Evolutionary conservation across 805 yeast genomes (phyloP).

Genomic region (Lipomyces anomalus): DNA sequence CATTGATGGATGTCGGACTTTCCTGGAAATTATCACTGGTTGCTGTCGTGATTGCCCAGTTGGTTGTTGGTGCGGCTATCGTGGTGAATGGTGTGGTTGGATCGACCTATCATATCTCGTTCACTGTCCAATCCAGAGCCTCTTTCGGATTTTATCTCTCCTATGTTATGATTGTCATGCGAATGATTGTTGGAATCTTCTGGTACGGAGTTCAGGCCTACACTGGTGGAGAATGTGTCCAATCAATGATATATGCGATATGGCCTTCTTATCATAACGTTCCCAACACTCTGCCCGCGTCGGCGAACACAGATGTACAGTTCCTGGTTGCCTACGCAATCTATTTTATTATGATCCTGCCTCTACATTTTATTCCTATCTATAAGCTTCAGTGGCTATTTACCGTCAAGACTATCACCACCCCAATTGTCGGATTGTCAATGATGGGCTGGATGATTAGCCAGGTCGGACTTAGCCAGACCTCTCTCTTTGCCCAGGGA

Average conservation of each 20-base stretch:
- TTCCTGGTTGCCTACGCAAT: conserved; percentile 6
- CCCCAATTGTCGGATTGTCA: conserved; percentile 57
- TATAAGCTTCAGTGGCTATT: conserved; percentile 13
- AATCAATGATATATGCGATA: conserved; percentile 48
- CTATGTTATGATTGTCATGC: conserved; percentile 48
- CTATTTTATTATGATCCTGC: conserved; percentile 10
- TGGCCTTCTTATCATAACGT: conserved; percentile 12
- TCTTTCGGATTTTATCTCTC: conserved; percentile 46
- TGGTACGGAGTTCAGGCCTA: conserved; percentile 87
- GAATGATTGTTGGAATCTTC: conserved; percentile 79
- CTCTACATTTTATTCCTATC: conserved; percentile 12
- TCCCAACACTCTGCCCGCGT: conserved; percentile 7
- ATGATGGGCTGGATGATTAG: conserved; percentile 71
- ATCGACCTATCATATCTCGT: conserved; percentile 47
- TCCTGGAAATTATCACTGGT: conserved; percentile 43
- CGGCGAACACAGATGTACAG: conserved; percentile 9
- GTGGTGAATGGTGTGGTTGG: conserved; percentile 44
- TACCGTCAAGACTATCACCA: conserved; percentile 3
- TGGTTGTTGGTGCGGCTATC: conserved; percentile 38
- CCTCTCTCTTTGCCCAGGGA: not conserved
- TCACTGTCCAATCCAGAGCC: conserved; percentile 40
- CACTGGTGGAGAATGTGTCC: conserved; percentile 76
- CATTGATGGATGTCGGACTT: conserved; percentile 41
- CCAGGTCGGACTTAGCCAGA: not conserved
- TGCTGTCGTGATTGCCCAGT: conserved; percentile 38